phyloP scores from a whole-genome alignment of 2,329 filamentous ascomycete species.

The Paraconiothyrium sp. region DNA sequence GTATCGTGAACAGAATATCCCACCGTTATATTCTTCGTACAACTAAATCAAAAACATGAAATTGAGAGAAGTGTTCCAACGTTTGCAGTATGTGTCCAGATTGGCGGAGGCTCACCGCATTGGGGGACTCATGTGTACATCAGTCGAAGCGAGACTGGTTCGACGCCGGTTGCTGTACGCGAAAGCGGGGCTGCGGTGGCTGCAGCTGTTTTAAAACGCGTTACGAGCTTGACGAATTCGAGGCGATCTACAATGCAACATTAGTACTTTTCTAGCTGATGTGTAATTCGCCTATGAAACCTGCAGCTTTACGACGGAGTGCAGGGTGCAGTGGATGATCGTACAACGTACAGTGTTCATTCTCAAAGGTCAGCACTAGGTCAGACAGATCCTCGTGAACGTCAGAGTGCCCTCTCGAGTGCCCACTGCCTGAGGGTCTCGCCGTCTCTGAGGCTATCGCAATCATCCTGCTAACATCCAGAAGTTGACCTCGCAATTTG shows the following conservation, averaged over 20 bases:
- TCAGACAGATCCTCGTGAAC: conserved; percentile 7
- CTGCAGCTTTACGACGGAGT: neutral
- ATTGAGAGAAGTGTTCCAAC: no score
- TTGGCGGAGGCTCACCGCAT: neutral
- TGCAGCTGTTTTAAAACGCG: conserved; percentile 21
- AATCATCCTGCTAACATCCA: conserved; percentile 24
- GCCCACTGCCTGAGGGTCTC: neutral
- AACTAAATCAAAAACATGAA: no score
- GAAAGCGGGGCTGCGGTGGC: conserved; percentile 12
- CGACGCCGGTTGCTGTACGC: conserved; percentile 2
- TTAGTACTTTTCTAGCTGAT: neutral
- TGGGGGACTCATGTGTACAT: conserved; percentile 9
- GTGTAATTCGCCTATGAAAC: neutral
- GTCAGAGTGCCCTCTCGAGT: conserved; percentile 3
- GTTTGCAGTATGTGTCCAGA: no score
- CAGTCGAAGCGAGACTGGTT: conserved; percentile 17
- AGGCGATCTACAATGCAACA: conserved; percentile 17
- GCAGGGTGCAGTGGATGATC: neutral
- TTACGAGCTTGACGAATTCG: conserved; percentile 26
- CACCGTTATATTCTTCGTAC: no score
- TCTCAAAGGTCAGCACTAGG: conserved; percentile 22
- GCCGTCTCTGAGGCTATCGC: conserved; percentile 15
- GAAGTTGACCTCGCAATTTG: conserved; percentile 21
- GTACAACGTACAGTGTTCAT: conserved; percentile 12
- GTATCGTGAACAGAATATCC: no score